Base-by-base conservation (phyloP, 139 green algal genomes). In the Yamagishiella unicocca region DNA sequence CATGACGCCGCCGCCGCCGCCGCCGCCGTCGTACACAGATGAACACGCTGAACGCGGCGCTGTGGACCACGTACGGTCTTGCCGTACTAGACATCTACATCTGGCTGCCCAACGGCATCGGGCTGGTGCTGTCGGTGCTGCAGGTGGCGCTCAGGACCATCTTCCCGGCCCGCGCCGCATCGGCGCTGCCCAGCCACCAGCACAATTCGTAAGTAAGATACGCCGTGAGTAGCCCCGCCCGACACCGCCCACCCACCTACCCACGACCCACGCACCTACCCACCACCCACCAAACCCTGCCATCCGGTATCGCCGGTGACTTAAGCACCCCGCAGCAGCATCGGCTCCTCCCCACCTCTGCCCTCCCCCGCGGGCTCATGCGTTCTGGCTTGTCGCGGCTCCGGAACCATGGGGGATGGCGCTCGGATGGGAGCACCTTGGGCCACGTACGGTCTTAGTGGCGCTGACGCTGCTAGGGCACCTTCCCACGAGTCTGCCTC, bases 51-150 rank as follows among this genome's bases (percentile, higher is more conserved):
- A 90, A 90, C 79, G 86, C 86, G 10, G 78, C 78, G 68, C 78
- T 90, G 55, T 90, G 86, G 86, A 90, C 86, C 2, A 90, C 70
- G 4, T 90, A 90, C 66, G 86, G 86, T n/a, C 4, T 90, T 21
- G 86, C 86, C 54, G 29, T 87, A 14, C 3, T 10, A 6, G 86
- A 90, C 35, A 17, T 38, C 12, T 83, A 80, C 78, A 90, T 90
- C 40, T 90, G 67, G 67, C 46, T 80, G 67, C 82, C 82, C 46
- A 87, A 87, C 82, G 82, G 58, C 42, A 85, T 85, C 42, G 81
- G 82, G 27, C 67, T 80, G 46, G 82, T 25, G 46, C 66, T 87
- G 68, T 61, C 31, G 8, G 35, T 87, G 33, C 27, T 80, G 67
- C 82, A 87, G 82, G 74, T 87, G 64, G 82, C 37, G 46, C 82